Conservation (phyloP, 1,139 yeast species). For the Scheffersomyces titani region DNA sequence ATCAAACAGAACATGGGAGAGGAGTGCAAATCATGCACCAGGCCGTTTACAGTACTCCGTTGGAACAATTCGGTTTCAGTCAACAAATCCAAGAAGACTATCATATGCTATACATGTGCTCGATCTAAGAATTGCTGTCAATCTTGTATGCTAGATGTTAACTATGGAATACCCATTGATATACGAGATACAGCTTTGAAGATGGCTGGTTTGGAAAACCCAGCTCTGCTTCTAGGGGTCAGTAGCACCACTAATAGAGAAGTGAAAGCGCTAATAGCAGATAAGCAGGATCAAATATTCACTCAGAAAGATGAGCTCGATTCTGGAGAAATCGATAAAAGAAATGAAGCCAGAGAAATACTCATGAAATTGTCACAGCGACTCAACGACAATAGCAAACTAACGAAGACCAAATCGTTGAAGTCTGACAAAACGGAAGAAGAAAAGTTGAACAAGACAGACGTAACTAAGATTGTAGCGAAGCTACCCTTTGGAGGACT, state of each 20-base stretch:
- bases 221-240: conserved; percentile 6
- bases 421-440: conserved; percentile 9
- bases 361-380: conserved; percentile 44
- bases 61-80: conserved; percentile 54
- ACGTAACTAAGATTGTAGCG: conserved; percentile 50
- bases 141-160: conserved; percentile 78
- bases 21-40: conserved; percentile 76
- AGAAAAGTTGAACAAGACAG: conserved; percentile 33
- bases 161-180: conserved; percentile 75
- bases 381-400: conserved; percentile 20
- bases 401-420: conserved; percentile 2
- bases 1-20: conserved; percentile 72
- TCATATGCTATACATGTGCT: conserved; percentile 79
- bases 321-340: conserved; percentile 16
- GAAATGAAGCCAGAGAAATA: conserved; percentile 28
- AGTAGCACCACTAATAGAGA: conserved; percentile 32
- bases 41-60: conserved; percentile 79
- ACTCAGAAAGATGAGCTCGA: conserved; percentile 16
- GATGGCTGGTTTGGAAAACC: conserved; percentile 60
- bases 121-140: conserved; percentile 83
- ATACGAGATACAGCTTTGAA: conserved; percentile 80
- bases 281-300: conserved; percentile 31
- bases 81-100: conserved; percentile 48
- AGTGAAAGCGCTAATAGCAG: conserved; percentile 45
- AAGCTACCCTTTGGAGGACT: conserved; percentile 65